Percentiles rank a stretch among this genome's conserved stretches.
Conservation (phyloP, 140 eudicot genomes). For the Stevia rebaudiana region DNA sequence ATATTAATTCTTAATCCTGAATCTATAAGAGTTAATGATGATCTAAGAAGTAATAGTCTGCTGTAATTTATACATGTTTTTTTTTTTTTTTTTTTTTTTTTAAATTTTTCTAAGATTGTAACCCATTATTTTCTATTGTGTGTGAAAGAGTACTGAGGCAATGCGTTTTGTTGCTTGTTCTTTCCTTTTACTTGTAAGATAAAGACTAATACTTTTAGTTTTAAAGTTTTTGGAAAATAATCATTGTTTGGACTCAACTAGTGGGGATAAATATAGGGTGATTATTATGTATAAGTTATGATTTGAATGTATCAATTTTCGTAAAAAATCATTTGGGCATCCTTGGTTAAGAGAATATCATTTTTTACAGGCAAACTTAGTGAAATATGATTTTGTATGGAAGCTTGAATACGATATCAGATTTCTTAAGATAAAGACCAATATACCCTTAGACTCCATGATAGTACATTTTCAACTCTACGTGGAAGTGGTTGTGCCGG, state of each 20-base stretch:
- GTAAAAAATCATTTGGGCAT: background rate
- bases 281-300: background rate
- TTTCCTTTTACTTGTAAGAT: background rate
- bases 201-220: background rate
- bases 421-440: background rate
- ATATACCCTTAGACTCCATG: background rate
- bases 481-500: background rate
- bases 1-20: background rate
- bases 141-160: background rate
- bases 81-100: background rate
- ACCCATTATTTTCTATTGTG: background rate
- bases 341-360: background rate
- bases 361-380: background rate
- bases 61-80: background rate
- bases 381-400: background rate
- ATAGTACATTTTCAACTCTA: background rate
- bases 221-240: background rate
- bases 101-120: too few species aligned
- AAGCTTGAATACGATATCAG: background rate
- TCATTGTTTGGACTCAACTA: background rate
- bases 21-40: slow-evolving; percentile 4
- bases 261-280: background rate
- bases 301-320: background rate
- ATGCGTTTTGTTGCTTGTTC: background rate
- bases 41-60: background rate